Conservation (phyloP, 225 moss, liverwort and hornwort species). For the Climacium dendroides region DNA sequence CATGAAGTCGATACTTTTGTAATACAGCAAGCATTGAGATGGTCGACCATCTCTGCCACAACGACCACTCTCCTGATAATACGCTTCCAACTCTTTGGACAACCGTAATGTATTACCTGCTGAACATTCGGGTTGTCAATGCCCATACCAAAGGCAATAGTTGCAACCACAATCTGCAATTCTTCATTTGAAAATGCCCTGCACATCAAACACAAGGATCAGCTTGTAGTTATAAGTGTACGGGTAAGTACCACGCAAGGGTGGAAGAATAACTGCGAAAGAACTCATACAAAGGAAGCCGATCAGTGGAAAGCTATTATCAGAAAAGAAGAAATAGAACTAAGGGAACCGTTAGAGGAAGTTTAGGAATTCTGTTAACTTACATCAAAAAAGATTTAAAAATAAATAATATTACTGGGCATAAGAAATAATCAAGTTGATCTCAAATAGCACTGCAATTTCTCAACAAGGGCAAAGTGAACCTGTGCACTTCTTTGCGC, state of each 20-base stretch:
- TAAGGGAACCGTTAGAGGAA: not conserved
- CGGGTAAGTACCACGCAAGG: not conserved
- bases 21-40: slow-evolving; percentile 56
- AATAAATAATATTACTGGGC: too few relatives aligned
- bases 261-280: not conserved
- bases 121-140: slow-evolving; percentile 69
- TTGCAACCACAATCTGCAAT: slow-evolving; percentile 64
- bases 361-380: not conserved
- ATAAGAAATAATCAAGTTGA: not conserved
- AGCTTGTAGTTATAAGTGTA: not conserved
- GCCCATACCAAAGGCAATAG: slow-evolving; percentile 74
- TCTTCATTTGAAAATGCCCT: slow-evolving; percentile 65
- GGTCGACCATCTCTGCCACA: slow-evolving; percentile 65
- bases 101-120: slow-evolving; percentile 74
- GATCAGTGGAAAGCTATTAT: not conserved
- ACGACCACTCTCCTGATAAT: slow-evolving; percentile 35
- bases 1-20: slow-evolving; percentile 32
- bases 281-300: not conserved
- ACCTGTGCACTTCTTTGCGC: not conserved
- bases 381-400: not conserved
- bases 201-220: not conserved
- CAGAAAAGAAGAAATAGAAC: not conserved
- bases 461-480: not conserved
- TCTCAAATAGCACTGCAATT: not conserved
- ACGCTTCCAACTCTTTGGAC: slow-evolving; percentile 65